Evolutionary conservation across 768 basidiomycete species (phyloP).

Genomic region (Rhodotorula kratochvilovae): DNA sequence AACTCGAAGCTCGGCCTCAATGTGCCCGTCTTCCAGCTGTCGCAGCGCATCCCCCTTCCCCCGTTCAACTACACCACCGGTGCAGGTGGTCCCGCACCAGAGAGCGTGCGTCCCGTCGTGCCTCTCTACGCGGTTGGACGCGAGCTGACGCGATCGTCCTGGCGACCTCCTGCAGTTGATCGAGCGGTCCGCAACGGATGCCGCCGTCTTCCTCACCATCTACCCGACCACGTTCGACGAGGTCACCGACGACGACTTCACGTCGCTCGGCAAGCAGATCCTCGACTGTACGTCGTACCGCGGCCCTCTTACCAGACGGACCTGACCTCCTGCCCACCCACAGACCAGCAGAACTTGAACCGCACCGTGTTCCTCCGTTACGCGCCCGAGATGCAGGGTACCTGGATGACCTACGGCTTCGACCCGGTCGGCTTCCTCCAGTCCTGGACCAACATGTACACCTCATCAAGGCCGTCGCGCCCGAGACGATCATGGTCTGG

Average conservation of each 20-base stretch:
- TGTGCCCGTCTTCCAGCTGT: slow-evolving; percentile 42
- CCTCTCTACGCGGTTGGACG: no score
- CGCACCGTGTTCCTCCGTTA: slow-evolving; percentile 44
- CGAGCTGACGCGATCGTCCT: neutral
- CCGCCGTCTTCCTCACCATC: slow-evolving; percentile 45
- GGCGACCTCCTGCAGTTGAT: slow-evolving; percentile 16
- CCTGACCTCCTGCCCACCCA: slow-evolving; percentile 13
- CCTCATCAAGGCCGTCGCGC: slow-evolving; percentile 40
- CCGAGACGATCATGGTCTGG: slow-evolving; percentile 43
- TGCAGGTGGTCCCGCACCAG: slow-evolving; percentile 42
- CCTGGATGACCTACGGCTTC: slow-evolving; percentile 41
- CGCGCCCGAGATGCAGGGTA: slow-evolving; percentile 46
- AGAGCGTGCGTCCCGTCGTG: slow-evolving; percentile 21
- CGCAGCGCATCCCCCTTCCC: slow-evolving; percentile 42
- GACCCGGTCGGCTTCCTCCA: slow-evolving; percentile 40
- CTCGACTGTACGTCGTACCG: slow-evolving; percentile 31
- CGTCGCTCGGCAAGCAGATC: slow-evolving; percentile 42
- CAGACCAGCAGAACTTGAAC: slow-evolving; percentile 38
- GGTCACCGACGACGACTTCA: slow-evolving; percentile 40
- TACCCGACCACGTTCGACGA: slow-evolving; percentile 39
- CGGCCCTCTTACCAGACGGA: neutral
- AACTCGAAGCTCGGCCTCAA: slow-evolving; percentile 41
- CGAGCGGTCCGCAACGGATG: slow-evolving; percentile 41
- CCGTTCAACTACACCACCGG: slow-evolving; percentile 42
- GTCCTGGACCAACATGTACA: slow-evolving; percentile 40